Conservation (phyloP, 2,329 filamentous ascomycete species). For the Aphanoascus verrucosus region DNA sequence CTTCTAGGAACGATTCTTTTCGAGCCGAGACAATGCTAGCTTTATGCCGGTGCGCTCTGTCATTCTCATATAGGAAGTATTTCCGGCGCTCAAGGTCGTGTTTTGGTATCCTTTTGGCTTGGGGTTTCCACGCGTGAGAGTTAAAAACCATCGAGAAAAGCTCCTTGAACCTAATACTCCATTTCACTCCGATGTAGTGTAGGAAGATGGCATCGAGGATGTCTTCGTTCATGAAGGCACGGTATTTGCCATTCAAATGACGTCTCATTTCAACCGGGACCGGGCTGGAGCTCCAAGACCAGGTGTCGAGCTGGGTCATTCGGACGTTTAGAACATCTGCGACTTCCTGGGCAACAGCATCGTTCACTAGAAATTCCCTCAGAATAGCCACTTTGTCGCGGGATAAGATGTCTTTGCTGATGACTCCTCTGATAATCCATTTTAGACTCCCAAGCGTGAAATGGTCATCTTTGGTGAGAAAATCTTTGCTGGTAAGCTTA, state of each 20-base stretch:
- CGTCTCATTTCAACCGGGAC: conserved; percentile 43
- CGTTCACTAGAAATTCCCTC: conserved; percentile 42
- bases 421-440: conserved; percentile 40
- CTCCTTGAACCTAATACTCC: conserved; percentile 40
- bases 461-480: conserved; percentile 24
- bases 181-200: conserved; percentile 45
- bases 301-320: conserved; percentile 41
- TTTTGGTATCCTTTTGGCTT: conserved; percentile 26
- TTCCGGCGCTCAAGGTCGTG: conserved; percentile 34
- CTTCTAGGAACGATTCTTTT: conserved; percentile 30
- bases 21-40: conserved; percentile 26
- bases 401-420: conserved; percentile 42
- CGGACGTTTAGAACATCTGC: conserved; percentile 49
- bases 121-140: conserved; percentile 35
- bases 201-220: conserved; percentile 46
- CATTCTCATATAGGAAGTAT: conserved; percentile 33
- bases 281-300: conserved; percentile 41
- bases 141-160: conserved; percentile 31
- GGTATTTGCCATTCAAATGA: conserved; percentile 48
- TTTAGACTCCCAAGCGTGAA: conserved; percentile 37
- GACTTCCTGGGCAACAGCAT: conserved; percentile 43
- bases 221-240: conserved; percentile 51
- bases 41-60: conserved; percentile 10
- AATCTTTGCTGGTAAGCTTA: conserved; percentile 27
- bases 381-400: conserved; percentile 43